Base-by-base conservation (phyloP, 2,329 filamentous ascomycete species). In the Nectriaceae sp. region DNA sequence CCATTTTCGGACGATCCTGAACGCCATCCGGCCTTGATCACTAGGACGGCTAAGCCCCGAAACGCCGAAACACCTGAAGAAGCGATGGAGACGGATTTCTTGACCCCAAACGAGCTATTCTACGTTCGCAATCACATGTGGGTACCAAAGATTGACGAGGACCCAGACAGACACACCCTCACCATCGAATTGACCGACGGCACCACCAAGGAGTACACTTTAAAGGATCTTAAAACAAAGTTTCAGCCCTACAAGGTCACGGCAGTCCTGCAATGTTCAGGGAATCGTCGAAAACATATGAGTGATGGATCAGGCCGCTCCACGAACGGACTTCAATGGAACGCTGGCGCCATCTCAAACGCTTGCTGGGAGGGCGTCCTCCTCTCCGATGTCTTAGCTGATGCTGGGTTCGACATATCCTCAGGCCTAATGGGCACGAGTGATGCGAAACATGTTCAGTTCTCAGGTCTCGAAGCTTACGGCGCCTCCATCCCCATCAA, bases 81-180 rank as follows among this genome's bases (percentile, higher is more conserved):
- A 3, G 72, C 72, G 26, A 71, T 85, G 21, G 67, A 67, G 16
- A 66, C 70, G 11, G 65, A 73, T 2, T 85, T 82, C 57, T 66
- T 78, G 31, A 85, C 82, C 0, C 78, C 78, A 3, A 78, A 76
- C 36, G 70, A 75, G 22, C 67, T 81, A 1, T 84, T 84, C 63
- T 84, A 83, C 58, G 76, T 83, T 13, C 75, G 82, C 18, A 82
- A 85, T 56, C 82, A 85, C 65, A 81, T 85, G 71, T 85, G 82
- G 82, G 82, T 84, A 35, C 82, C 82, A 1, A 65, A 68, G 5
- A 63, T 80, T 2, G 59, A 66, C 4, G 55, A 62, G 5, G 65
- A 70, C 10, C 67, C 71, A 0, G 65, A 66, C 3, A 52, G 70
- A 5, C 73, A 84, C 57, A 63, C 65, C 18, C 59, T 85, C 49